A percentile compares a stretch with the other conserved stretches of the same genome.
Evolutionary conservation across 2,329 filamentous ascomycete genomes (phyloP).

Genomic region (Zymoseptoria crescenta): DNA sequence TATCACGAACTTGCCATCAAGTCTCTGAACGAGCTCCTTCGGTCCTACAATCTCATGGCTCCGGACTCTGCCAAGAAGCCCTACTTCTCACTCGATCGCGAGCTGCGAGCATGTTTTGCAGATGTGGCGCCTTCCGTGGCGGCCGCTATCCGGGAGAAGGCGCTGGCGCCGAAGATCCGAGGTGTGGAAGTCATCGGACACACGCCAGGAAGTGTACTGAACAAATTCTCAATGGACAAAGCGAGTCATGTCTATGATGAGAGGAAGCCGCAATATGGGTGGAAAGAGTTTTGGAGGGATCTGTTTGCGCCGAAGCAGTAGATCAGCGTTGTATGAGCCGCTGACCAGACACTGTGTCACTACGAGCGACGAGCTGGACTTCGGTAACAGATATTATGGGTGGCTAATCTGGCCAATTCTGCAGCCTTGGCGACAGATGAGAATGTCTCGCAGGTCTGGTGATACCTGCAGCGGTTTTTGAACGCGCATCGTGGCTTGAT

Average conservation of each 20-base stretch:
- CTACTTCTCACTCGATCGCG: slow-evolving; percentile 76
- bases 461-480: no score
- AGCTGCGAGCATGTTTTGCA: slow-evolving; percentile 72
- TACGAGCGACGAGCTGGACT: no score
- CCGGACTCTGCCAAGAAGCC: slow-evolving; percentile 88
- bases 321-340: slow-evolving; percentile 10
- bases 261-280: slow-evolving; percentile 67
- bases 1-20: slow-evolving; percentile 72
- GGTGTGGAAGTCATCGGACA: slow-evolving; percentile 36
- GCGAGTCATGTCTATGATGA: slow-evolving; percentile 65
- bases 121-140: slow-evolving; percentile 75
- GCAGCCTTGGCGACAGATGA: no score
- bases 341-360: no score
- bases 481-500: no score
- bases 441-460: no score
- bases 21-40: slow-evolving; percentile 69
- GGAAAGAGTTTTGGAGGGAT: slow-evolving; percentile 85
- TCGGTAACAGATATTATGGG: no score
- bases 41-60: slow-evolving; percentile 92
- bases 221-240: slow-evolving; percentile 48
- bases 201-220: slow-evolving; percentile 49
- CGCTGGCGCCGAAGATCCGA: slow-evolving; percentile 40
- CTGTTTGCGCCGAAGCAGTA: slow-evolving; percentile 44
- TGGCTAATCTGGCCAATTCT: no score
- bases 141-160: slow-evolving; percentile 62